Evolutionary conservation across 2,329 filamentous ascomycete species (phyloP), one percentile per base, ranked within the genome.

Genomic region (Neofusicoccum cordaticola): DNA sequence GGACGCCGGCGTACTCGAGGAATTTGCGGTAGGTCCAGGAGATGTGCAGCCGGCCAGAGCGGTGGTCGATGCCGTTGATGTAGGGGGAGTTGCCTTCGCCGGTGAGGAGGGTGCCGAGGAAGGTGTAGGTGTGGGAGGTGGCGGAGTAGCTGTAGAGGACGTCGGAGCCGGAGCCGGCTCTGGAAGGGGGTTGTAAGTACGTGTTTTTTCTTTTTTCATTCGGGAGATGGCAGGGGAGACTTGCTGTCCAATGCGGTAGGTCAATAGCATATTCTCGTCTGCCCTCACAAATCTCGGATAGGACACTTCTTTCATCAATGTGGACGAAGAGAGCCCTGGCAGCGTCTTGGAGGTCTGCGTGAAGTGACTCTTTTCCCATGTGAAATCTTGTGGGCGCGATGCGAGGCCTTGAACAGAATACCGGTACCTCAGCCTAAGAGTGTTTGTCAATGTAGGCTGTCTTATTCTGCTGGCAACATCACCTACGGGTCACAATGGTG

Each of bases 21-120:
- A 83, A 84, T 17, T 78, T 80, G 15, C 82, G 80, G 66, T 82
- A 83, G 0, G 83, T 83, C 82, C 82, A 84, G 1, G 80, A 82
- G 19, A 78, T 76, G 69, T 80, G 78, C 1, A 84, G 74, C 12
- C 72, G 73, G 1, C 67, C 69, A 37, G 68, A 67, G 34, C 73
- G 70, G 37, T 72, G 74, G 66, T 78, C 79, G 51, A 84, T 72
- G 9, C 82, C 82, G 71, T 85, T 82, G 69, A 84, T 78, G 70
- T 84, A 85, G 1, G 82, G 81, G 70, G 83, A 84, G 71, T 81
- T 83, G 47, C 75, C 71, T 27, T 79, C 70, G 35, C 82, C 82
- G 19, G 78, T 78, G 7, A 82, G 71, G 62, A 79, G 79, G n/a
- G 75, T 77, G 11, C 79, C 79, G 0, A 77, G 70, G n/a, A 72